These are phyloP conservation scores for Phytophthora quininea DNA, from an alignment of 352 stramenopile species.

Conservation along the genomic window DNA sequence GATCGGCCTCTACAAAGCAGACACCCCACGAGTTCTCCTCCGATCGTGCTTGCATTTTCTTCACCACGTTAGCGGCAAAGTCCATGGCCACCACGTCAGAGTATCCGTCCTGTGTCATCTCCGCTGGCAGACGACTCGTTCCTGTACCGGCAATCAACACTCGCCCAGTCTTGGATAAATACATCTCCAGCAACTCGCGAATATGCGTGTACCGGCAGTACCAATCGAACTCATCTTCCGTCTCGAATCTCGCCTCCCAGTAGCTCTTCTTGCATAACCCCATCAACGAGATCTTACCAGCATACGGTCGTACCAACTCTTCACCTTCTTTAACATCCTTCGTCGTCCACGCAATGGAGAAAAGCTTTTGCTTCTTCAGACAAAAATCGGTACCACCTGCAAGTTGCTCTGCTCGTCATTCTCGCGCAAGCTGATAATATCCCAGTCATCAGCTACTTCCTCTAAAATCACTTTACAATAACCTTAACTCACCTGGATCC, in stretches of 20 bases:
- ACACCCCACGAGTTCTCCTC: conserved; percentile 42
- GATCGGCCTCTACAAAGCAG: conserved; percentile 46
- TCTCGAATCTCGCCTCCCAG: conserved; percentile 58
- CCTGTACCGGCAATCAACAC: conserved; percentile 56
- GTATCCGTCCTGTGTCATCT: conserved; percentile 56
- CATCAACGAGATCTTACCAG: conserved; percentile 64
- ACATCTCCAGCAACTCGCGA: conserved; percentile 37
- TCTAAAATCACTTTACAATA: neutral
- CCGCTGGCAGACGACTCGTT: conserved; percentile 52
- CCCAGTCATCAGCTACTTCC: neutral
- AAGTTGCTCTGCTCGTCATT: conserved; percentile 46
- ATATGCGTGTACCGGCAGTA: conserved; percentile 61
- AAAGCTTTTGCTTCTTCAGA: conserved; percentile 48
- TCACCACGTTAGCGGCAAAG: conserved; percentile 58
- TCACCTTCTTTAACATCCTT: conserved; percentile 31
- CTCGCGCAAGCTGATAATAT: conserved; percentile 38
- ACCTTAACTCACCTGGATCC: conserved; percentile 35
- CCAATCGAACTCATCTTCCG: conserved; percentile 62
- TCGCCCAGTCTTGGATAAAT: conserved; percentile 33
- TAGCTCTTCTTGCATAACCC: conserved; percentile 65
- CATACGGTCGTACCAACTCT: conserved; percentile 48
- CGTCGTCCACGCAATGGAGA: conserved; percentile 53
- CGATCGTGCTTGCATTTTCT: conserved; percentile 48
- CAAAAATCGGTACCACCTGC: conserved; percentile 58
- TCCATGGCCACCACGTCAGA: conserved; percentile 55